phyloP scores from a whole-genome alignment of 2,329 filamentous ascomycete species.

The Harringtonia aguacate region DNA sequence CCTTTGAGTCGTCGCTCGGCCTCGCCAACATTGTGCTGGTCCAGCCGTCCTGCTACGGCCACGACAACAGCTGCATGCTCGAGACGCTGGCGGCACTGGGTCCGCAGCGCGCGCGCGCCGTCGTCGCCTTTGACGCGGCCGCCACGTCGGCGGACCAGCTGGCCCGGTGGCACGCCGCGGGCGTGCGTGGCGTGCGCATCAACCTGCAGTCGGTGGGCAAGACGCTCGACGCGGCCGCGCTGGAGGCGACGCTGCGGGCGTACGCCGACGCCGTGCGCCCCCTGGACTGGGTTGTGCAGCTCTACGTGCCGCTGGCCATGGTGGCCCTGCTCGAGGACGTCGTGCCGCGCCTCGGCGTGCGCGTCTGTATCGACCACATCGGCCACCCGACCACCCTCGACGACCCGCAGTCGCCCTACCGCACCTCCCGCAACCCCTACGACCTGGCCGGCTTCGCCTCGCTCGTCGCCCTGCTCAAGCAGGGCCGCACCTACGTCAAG shows the following conservation, averaged over 20 bases:
- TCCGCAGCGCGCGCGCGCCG: slow-evolving; percentile 14
- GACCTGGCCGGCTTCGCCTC: slow-evolving; percentile 25
- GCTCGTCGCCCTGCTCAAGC: slow-evolving; percentile 32
- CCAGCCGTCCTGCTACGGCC: slow-evolving; percentile 51
- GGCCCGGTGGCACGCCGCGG: slow-evolving; percentile 41
- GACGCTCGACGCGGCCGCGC: slow-evolving; percentile 24
- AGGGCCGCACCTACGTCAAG: slow-evolving; percentile 43
- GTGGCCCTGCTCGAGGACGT: slow-evolving; percentile 6
- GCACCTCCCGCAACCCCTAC: slow-evolving; percentile 13
- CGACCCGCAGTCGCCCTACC: slow-evolving; percentile 31
- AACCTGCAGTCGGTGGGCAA: slow-evolving; percentile 45
- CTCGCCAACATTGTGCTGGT: slow-evolving; percentile 47
- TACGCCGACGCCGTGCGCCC: slow-evolving; percentile 40
- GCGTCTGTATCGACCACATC: slow-evolving; percentile 50
- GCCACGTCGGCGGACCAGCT: slow-evolving; percentile 41
- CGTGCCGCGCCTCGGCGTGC: slow-evolving; percentile 36
- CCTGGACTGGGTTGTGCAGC: slow-evolving; percentile 45
- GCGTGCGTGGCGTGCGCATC: slow-evolving; percentile 47
- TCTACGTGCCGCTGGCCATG: slow-evolving; percentile 43
- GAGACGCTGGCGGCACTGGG: slow-evolving; percentile 40
- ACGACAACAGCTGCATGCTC: slow-evolving; percentile 49
- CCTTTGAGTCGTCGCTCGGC: slow-evolving; percentile 22
- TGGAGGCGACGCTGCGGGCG: slow-evolving; percentile 28
- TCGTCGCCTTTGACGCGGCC: slow-evolving; percentile 2
- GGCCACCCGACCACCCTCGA: slow-evolving; percentile 36